A percentile compares a stretch with the other conserved stretches of the same genome.
Evolutionary conservation across 352 stramenopile species (phyloP).

Genomic region (Pythium rishiriense): DNA sequence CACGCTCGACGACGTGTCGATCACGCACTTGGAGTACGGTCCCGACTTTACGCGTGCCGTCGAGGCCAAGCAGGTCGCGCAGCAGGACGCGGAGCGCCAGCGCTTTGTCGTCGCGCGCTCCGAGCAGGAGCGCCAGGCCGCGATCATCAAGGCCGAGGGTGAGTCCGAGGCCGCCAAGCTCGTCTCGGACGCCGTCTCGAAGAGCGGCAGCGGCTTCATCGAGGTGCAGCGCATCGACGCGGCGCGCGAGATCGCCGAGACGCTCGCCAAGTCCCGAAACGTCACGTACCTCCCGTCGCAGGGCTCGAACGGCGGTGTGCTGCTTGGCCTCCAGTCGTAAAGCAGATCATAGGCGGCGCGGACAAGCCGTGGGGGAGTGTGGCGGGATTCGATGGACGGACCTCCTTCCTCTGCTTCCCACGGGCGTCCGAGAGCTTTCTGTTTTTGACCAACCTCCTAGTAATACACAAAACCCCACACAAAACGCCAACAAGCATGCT

Average conservation of each 20-base stretch:
- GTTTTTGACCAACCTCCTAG: not conserved
- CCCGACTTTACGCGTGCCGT: conserved; percentile 99
- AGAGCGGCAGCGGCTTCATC: conserved; percentile 98
- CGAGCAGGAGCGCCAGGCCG: conserved; percentile 96
- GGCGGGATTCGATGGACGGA: too few relatives aligned
- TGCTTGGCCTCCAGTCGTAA: conserved; percentile 77
- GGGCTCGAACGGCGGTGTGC: conserved; percentile 80
- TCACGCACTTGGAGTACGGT: conserved; percentile 99
- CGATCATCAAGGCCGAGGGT: conserved; percentile 94
- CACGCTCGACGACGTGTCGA: conserved; percentile 99
- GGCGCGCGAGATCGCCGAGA: conserved; percentile 99
- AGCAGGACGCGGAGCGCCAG: conserved; percentile 99
- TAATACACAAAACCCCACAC: conserved; percentile 6
- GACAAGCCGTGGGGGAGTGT: not conserved
- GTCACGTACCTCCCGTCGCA: conserved; percentile 98
- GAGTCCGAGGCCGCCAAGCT: conserved; percentile 98
- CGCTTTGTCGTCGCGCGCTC: conserved; percentile 99
- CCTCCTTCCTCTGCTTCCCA: too few relatives aligned
- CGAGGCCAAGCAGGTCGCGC: conserved; percentile 99
- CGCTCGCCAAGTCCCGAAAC: conserved; percentile 96
- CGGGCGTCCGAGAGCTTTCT: not conserved
- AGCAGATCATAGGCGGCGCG: not conserved
- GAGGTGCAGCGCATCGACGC: conserved; percentile 99
- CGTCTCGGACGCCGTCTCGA: conserved; percentile 97
- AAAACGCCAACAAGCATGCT: not conserved